Evolutionary conservation across 352 stramenopile species (phyloP), one percentile per base, ranked within the genome.

Genomic region (Globisporangium uncinulatum): DNA sequence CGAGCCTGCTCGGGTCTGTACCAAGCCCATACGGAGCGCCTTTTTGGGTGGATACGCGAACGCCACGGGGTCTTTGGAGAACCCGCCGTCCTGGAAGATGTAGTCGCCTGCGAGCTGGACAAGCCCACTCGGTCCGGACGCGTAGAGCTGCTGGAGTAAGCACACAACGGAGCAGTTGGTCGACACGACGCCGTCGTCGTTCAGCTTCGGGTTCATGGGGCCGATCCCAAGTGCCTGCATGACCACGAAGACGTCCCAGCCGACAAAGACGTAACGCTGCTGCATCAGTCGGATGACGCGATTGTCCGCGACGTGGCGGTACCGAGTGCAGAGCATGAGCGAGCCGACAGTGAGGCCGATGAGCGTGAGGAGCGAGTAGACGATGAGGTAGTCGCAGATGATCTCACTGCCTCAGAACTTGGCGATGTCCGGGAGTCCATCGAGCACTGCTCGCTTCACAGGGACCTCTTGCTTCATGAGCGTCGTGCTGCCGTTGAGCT

Each of bases 361-460:
- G 63, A 52, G 78, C 73, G 19, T 67, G 70, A 44, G 83, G 66
- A 54, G 80, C 71, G 51, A 83, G 71, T 31, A 60, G 79, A 19
- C 61, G 48, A 74, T 71, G 78, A 46, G 80, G 79, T 29, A 41
- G 41, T 87, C 74, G 20, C 73, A 74, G 37, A 87, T 71, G 56
- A 84, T 78, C 54, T 86, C 73, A 20, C 59, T 84, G 19, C 61
- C 51, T 73, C 73, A 86, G 47, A 86, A 83, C n/a, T 55, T 58
- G 11, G 63, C 51, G 13, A 82, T 57, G 9, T 67, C 57, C 7
- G 71, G 63, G 2, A 63, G 56, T 0, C 73, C 73, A 9, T 71
- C 75, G 21, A 73, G 75, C 4, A 78, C 69, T 9, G 59, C 65
- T 39, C 64, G 51, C 29, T 69, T 83, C 17, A 54, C 51, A 10